Evolutionary conservation across 2,329 filamentous ascomycete species (phyloP).

Genomic region (Plenodomus biglobosus): DNA sequence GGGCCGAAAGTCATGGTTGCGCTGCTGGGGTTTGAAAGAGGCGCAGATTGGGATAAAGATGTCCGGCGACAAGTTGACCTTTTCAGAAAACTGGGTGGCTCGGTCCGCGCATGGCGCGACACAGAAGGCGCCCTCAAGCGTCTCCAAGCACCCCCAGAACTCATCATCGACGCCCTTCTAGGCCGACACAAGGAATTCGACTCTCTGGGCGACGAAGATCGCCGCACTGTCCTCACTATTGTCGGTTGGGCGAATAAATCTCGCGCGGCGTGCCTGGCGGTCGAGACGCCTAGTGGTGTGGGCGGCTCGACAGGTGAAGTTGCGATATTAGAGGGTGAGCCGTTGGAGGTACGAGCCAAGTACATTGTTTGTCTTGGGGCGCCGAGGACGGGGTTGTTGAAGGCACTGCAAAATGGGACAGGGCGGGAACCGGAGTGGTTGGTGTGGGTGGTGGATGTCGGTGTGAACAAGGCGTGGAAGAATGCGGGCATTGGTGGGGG

Average conservation of each 20-base stretch:
- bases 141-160: conserved; percentile 66
- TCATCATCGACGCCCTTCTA: conserved; percentile 87
- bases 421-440: conserved; percentile 65
- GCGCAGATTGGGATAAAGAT: conserved; percentile 77
- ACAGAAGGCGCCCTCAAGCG: conserved; percentile 56
- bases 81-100: conserved; percentile 80
- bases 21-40: conserved; percentile 80
- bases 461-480: conserved; percentile 81
- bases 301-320: conserved; percentile 69
- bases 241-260: conserved; percentile 93
- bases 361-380: conserved; percentile 84
- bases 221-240: conserved; percentile 81
- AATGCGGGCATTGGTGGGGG: conserved; percentile 79
- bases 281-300: conserved; percentile 90
- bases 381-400: conserved; percentile 80
- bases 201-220: conserved; percentile 78
- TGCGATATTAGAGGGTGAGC: conserved; percentile 68
- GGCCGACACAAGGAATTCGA: conserved; percentile 87
- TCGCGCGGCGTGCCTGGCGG: conserved; percentile 76
- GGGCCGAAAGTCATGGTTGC: conserved; percentile 79
- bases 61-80: conserved; percentile 80
- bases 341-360: conserved; percentile 77
- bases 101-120: conserved; percentile 64
- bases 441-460: conserved; percentile 83
- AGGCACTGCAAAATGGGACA: conserved; percentile 67